Conservation (phyloP, 2,329 filamentous ascomycete genomes). For the Davidsoniella neocaledoniae region DNA sequence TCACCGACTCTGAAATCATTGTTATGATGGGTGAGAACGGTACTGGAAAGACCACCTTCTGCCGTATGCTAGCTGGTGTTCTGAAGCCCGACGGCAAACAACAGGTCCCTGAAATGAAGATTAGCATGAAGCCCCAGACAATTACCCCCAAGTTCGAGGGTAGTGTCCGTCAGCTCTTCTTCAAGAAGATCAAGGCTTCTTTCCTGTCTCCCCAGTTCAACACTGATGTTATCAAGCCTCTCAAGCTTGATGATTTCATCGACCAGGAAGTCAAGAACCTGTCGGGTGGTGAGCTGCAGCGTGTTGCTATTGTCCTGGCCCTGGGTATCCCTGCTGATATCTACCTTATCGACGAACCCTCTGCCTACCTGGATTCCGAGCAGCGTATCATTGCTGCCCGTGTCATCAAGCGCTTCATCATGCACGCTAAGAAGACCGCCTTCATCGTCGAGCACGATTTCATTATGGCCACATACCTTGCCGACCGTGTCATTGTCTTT, state of each 20-base stretch:
- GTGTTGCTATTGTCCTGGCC: constrained; percentile 94
- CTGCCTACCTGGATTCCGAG: constrained; percentile 94
- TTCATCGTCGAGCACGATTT: constrained; percentile 99
- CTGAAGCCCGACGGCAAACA: constrained; percentile 72
- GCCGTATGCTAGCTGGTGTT: constrained; percentile 82
- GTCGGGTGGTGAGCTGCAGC: constrained; percentile 97
- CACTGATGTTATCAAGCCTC: constrained; percentile 98
- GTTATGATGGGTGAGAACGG: constrained; percentile 99
- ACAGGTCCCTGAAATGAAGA: constrained; percentile 81
- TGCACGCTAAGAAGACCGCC: constrained; percentile 99
- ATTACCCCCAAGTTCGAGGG: constrained; percentile 97
- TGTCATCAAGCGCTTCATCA: constrained; percentile 99
- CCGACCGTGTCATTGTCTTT: constrained; percentile 96
- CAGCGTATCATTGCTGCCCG: constrained; percentile 94
- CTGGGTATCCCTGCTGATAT: constrained; percentile 93
- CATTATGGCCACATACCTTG: constrained; percentile 68
- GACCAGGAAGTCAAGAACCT: constrained; percentile 99
- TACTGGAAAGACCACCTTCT: constrained; percentile 98
- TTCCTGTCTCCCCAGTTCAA: constrained; percentile 98
- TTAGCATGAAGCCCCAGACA: constrained; percentile 98
- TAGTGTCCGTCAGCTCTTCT: constrained; percentile 93
- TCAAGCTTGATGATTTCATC: constrained; percentile 97
- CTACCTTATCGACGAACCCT: constrained; percentile 96
- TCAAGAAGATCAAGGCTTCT: constrained; percentile 97
- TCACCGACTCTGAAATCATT: constrained; percentile 96